A percentile compares a stretch with the other conserved stretches of the same genome.
phyloP scores from a whole-genome alignment of 176 grass and related monocot genomes.

The Oryza punctata region DNA sequence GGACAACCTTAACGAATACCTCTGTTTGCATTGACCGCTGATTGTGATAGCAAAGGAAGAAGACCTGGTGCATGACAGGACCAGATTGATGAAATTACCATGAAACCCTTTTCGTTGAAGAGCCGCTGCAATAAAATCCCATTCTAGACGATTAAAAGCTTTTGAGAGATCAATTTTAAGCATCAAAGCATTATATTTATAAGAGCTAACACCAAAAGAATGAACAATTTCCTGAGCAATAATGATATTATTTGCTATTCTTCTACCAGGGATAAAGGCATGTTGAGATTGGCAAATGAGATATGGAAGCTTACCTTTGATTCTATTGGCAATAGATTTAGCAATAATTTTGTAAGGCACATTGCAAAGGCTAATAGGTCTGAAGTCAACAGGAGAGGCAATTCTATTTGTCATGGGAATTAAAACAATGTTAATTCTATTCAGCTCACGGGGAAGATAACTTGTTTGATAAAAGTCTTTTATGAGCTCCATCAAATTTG shows the following conservation, averaged over 20 bases:
- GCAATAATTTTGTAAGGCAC: neutral
- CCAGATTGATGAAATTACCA: neutral
- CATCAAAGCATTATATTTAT: neutral
- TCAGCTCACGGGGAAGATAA: neutral
- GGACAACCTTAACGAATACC: neutral
- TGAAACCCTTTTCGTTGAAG: neutral
- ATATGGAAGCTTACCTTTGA: neutral
- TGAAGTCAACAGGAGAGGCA: neutral
- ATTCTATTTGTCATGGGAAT: neutral
- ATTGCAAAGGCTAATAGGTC: neutral
- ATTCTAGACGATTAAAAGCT: neutral
- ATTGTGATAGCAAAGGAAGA: neutral
- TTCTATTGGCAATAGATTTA: neutral
- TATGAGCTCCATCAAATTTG: rapidly evolving
- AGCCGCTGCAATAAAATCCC: neutral
- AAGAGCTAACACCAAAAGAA: neutral
- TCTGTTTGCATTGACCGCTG: neutral
- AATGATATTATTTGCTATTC: neutral
- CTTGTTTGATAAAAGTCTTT: neutral
- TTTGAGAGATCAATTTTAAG: neutral
- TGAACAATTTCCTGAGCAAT: neutral
- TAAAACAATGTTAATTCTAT: neutral
- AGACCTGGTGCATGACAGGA: neutral
- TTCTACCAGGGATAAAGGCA: neutral
- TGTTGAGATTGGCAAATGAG: neutral